Percentiles rank a stretch among this genome's conserved stretches.
phyloP scores from a whole-genome alignment of 352 stramenopile genomes.

The Pythium oligandrum region DNA sequence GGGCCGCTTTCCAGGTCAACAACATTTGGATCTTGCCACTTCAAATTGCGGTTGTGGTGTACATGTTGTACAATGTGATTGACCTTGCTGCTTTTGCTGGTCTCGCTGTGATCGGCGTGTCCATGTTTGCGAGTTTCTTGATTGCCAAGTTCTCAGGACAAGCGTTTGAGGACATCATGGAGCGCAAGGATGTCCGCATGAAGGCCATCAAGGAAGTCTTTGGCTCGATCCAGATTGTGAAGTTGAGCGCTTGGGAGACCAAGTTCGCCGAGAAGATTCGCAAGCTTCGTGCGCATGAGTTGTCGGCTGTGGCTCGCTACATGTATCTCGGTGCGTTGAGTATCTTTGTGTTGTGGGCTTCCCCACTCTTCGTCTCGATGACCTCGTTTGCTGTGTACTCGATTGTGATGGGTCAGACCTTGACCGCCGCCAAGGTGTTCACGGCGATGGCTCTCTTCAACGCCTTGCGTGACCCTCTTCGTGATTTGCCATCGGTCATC shows the following conservation, averaged over 20 bases:
- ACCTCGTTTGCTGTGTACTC: conserved; percentile 27
- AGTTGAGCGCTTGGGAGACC: conserved; percentile 94
- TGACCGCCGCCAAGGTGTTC: conserved; percentile 18
- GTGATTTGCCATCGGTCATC: conserved; percentile 12
- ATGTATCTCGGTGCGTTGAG: conserved; percentile 11
- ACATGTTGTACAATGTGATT: conserved; percentile 37
- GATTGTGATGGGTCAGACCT: conserved; percentile 7
- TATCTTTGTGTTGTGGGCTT: too few relatives aligned
- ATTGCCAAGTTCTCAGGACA: conserved; percentile 39
- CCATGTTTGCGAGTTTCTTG: conserved; percentile 29
- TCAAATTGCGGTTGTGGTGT: too few relatives aligned
- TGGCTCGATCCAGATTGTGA: conserved; percentile 92
- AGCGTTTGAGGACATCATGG: conserved; percentile 75
- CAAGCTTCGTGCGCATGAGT: conserved; percentile 28
- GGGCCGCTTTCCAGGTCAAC: conserved; percentile 37
- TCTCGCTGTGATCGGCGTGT: conserved; percentile 24
- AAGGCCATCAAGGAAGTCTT: conserved; percentile 90
- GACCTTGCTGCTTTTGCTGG: conserved; percentile 34
- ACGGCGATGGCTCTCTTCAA: conserved; percentile 20
- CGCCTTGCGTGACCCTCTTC: conserved; percentile 17
- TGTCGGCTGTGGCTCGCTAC: conserved; percentile 8
- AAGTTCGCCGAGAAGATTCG: conserved; percentile 28
- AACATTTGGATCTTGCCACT: conserved; percentile 37
- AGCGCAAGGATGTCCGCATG: conserved; percentile 82
- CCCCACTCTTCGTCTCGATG: conserved; percentile 37